Percentiles rank a stretch among this genome's conserved stretches.
Evolutionary conservation across 2,329 filamentous ascomycete species (phyloP).

Genomic region (Coniochaeta sp.): DNA sequence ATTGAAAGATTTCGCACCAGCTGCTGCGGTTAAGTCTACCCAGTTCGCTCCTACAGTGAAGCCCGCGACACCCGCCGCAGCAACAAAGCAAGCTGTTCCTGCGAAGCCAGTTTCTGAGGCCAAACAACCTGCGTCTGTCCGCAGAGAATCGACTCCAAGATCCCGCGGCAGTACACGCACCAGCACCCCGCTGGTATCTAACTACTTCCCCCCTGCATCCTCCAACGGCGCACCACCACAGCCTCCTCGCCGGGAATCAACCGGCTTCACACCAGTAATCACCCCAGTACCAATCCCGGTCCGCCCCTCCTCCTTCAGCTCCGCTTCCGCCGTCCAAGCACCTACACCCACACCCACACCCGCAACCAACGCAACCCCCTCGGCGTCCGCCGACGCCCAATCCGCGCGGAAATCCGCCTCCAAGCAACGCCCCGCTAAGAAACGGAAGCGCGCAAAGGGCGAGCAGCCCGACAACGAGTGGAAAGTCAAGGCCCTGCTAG

Average conservation of each 20-base stretch:
- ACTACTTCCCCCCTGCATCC: background rate
- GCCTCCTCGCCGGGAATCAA: background rate
- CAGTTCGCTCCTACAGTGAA: too few species aligned
- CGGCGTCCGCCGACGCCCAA: background rate
- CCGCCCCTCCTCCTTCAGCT: background rate
- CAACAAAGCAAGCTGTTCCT: too few species aligned
- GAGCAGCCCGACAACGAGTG: slow-evolving; percentile 23
- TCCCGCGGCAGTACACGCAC: background rate
- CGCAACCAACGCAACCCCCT: background rate
- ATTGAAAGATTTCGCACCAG: too few species aligned
- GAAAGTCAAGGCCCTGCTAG: slow-evolving; percentile 38
- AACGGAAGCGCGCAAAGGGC: slow-evolving; percentile 14
- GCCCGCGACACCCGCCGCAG: too few species aligned
- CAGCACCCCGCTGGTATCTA: background rate
- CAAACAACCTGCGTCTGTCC: background rate
- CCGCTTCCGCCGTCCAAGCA: background rate
- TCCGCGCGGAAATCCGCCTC: background rate
- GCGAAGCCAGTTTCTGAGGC: too few species aligned
- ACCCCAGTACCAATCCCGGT: background rate
- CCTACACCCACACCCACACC: background rate
- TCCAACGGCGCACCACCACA: background rate
- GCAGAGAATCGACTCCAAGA: background rate
- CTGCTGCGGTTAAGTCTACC: too few species aligned
- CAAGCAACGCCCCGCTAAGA: background rate
- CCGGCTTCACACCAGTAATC: background rate